Evolutionary conservation across 106 monocot genomes (phyloP).

Genomic region (Platanthera guangdongensis): DNA sequence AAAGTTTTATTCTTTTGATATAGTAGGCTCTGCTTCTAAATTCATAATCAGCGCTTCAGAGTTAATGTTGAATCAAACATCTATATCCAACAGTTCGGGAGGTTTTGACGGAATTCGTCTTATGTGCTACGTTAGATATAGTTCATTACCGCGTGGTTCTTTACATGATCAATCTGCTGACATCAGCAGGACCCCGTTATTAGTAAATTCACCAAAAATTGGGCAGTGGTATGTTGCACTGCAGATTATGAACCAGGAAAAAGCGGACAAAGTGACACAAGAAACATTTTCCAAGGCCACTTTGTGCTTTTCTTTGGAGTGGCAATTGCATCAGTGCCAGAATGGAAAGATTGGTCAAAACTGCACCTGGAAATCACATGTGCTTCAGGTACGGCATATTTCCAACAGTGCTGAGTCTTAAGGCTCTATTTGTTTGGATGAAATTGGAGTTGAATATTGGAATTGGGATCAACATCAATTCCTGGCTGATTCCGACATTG

Average conservation of each 20-base stretch:
- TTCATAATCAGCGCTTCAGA: conserved; percentile 36
- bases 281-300: conserved; percentile 9
- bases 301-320: conserved; percentile 63
- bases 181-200: conserved; percentile 43
- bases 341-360: conserved; percentile 62
- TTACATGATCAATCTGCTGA: conserved; percentile 61
- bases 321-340: conserved; percentile 54
- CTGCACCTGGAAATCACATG: conserved; percentile 51
- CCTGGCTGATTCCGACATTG: no score
- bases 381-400: conserved; percentile 54
- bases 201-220: conserved; percentile 53
- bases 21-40: conserved; percentile 30
- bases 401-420: background rate
- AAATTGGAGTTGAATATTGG: no score
- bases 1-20: conserved; percentile 60
- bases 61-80: conserved; percentile 24
- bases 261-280: conserved; percentile 12
- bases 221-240: conserved; percentile 74
- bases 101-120: conserved; percentile 26
- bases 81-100: conserved; percentile 17
- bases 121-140: conserved; percentile 67
- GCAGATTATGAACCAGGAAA: conserved; percentile 43
- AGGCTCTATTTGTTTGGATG: background rate
- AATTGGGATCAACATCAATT: no score
- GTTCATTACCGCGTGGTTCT: conserved; percentile 50